phyloP scores from a whole-genome alignment of 371 early-diverging fungal genomes.

The Mortierella sp. region DNA sequence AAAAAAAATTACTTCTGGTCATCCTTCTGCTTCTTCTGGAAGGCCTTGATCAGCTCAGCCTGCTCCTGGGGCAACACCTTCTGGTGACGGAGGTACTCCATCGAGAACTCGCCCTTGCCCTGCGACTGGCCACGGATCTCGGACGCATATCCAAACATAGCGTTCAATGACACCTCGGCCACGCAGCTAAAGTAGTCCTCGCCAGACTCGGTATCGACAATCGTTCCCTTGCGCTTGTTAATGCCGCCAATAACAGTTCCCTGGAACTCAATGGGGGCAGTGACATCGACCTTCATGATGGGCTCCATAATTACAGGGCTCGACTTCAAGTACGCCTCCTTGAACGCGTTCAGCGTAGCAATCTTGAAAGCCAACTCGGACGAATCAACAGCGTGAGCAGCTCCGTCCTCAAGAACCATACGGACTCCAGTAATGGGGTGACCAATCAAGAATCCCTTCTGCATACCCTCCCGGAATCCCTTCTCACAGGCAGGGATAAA shows the following conservation, averaged over 20 bases:
- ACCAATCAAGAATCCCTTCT: conserved; percentile 94
- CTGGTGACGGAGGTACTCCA: conserved; percentile 95
- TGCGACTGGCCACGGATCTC: conserved; percentile 95
- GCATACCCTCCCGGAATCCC: conserved; percentile 93
- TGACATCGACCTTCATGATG: conserved; percentile 95
- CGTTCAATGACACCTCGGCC: conserved; percentile 94
- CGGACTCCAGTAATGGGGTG: conserved; percentile 91
- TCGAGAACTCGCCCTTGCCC: conserved; percentile 98
- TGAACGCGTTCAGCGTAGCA: conserved; percentile 90
- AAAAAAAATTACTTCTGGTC: conserved; percentile 42
- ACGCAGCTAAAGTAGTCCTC: conserved; percentile 92
- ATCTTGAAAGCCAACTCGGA: conserved; percentile 97
- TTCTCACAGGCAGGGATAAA: conserved; percentile 97
- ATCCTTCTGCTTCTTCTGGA: conserved; percentile 70
- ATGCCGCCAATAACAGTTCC: conserved; percentile 92
- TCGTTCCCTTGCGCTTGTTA: conserved; percentile 97
- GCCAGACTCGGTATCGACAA: conserved; percentile 93
- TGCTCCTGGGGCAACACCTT: conserved; percentile 88
- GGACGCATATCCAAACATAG: conserved; percentile 98
- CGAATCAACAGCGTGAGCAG: conserved; percentile 96
- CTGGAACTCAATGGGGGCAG: conserved; percentile 96
- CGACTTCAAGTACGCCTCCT: conserved; percentile 88
- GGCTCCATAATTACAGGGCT: conserved; percentile 94
- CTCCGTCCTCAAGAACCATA: conserved; percentile 95
- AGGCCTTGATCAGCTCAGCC: conserved; percentile 88